Base-by-base conservation (phyloP, 257 asterid species). In the Solanum commersonii region DNA sequence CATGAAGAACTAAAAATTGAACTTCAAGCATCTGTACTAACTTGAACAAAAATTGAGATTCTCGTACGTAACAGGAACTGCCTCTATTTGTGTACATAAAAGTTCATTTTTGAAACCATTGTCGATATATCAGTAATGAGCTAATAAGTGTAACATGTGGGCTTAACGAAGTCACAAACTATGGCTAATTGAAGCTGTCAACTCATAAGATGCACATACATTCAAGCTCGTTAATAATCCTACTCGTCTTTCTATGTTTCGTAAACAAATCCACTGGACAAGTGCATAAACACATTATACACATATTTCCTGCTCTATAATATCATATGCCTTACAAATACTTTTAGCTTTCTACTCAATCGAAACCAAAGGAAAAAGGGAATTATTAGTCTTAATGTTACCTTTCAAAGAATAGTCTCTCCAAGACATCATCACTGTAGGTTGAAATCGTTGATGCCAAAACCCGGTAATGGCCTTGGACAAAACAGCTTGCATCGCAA, bases 401-500 rank as follows among this genome's bases (percentile, higher is more conserved):
- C 95, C 94, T 91, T 94, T 92, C 85, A 93, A 63, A 84, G 88
- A 93, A 87, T 92, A 97, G 92, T 97, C 99, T 90, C 87, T 96
- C 99, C 99, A 97, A 2, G 99, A 94, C 99, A 96, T 97, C 11
- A 16, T 68, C 73, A 37, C 90, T 87, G 98, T 89, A 46, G 99
- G 91, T 40, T 92, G 95, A 91, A 93, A 96, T 92, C 94, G 90
- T 74, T 95, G 93, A 40, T 98, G 92, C 98, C 98, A 97, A 90
- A 94, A 94, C 98, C 98, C 96, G 4, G 98, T 95, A 87, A 97
- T 95, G 89, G 89, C 95, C 89, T 92, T 97, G 49, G 99, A 94
- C 88, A 97, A 89, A 87, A 91, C 89, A 88, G 99, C 99, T 96
- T 97, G 99, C 99, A 97, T 97, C 73, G 94, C 34, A 89, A 97